These are phyloP conservation scores for Aureobasidium lini DNA, from an alignment of 2,329 filamentous ascomycete genomes.

Conservation along the genomic window DNA sequence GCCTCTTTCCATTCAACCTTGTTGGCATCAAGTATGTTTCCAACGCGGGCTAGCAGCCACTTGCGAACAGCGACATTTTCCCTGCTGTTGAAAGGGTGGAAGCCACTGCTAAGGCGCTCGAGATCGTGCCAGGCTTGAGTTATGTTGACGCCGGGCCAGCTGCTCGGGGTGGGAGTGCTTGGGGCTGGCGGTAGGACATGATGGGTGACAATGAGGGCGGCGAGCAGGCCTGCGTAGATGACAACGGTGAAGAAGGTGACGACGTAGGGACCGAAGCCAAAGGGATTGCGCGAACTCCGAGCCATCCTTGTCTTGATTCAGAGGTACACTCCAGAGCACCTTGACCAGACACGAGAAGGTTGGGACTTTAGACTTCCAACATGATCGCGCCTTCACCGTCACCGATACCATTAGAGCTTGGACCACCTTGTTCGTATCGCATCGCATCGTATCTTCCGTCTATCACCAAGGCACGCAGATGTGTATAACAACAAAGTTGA, in stretches of 20 bases:
- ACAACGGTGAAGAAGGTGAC: conserved; percentile 73
- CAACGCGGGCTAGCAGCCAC: conserved; percentile 66
- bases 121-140: conserved; percentile 83
- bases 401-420: background rate
- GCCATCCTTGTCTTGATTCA: conserved; percentile 6
- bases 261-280: conserved; percentile 72
- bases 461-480: background rate
- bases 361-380: background rate
- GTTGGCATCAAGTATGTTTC: conserved; percentile 61
- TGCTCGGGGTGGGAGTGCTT: conserved; percentile 43
- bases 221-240: conserved; percentile 70
- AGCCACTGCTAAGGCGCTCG: conserved; percentile 62
- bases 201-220: conserved; percentile 64
- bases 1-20: conserved; percentile 34
- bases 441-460: background rate
- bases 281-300: conserved; percentile 29
- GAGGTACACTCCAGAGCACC: background rate
- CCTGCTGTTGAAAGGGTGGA: conserved; percentile 83
- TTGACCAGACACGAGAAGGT: background rate
- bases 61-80: conserved; percentile 72
- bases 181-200: conserved; percentile 72
- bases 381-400: background rate
- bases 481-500: background rate
- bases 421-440: background rate
- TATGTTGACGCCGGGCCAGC: conserved; percentile 60